Base-by-base conservation (phyloP, 805 yeast genomes). In the Suhomyces sp. region DNA sequence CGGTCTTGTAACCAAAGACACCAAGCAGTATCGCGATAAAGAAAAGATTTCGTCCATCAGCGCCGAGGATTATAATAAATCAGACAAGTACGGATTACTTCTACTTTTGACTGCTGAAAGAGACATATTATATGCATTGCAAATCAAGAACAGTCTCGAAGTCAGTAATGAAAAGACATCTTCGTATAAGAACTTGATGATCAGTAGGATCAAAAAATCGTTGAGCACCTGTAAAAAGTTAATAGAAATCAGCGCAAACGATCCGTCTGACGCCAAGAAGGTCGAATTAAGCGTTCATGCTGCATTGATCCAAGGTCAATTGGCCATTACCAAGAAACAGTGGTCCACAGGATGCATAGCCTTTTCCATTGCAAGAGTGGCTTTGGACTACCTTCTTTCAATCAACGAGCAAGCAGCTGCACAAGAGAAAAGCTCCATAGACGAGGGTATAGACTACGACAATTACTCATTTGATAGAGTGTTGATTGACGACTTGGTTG, bases 71-170 rank as follows among this genome's bases (percentile, higher is more conserved):
- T 85, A 85, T 57, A 76, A 70, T 4, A 56, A 66, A 19, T 82
- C 88, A 60, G 66, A 68, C 10, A 72, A 78, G 55, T 82, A 72
- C 63, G 93, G 86, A 33, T 74, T 78, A 40, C 69, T 90, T 24
- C 67, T 83, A n/a, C 71, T 91, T 23, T 73, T 83, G 53, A 78
- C 80, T n/a, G 84, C 87, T 1, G 98, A 94, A 68, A 80, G 97
- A 64, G 88, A 90, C 59, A 73, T 85, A 64, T 76, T 90, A 29
- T 82, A 79, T 59, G 87, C 92, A 1, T 77, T 83, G 66, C 91
- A 87, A 67, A 75, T 84, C 50, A 81, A 81, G 54, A 70, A 79
- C 9, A 67, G 78, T 47, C 67, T 83, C 55, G 89, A 83, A 55
- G 76, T 83, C 41, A 79, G 80, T 54, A 74, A 78, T 10, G 76